These are phyloP conservation scores for carrot (Daucus carota) DNA, from an alignment of 129 eudicot genomes.

Conservation along the genomic window DNA sequence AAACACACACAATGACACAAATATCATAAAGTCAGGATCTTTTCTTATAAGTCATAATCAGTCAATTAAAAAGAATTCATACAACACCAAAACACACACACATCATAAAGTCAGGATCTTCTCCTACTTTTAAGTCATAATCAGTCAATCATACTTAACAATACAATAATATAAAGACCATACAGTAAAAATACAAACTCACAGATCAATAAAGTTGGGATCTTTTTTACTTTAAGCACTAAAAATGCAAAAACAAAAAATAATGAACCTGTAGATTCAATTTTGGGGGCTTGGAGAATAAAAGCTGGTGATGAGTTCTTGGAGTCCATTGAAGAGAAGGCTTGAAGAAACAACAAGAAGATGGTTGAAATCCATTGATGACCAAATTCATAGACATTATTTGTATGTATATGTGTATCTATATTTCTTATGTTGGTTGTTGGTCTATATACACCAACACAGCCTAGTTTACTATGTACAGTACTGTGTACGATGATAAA, in stretches of 20 bases:
- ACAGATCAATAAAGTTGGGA: too few relatives aligned
- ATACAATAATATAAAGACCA: too few relatives aligned
- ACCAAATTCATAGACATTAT: slow-evolving; percentile 40
- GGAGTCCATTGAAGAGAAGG: slow-evolving; percentile 18
- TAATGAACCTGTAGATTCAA: slow-evolving; percentile 31
- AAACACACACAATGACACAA: background rate
- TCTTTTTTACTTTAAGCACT: too few relatives aligned
- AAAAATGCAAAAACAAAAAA: background rate
- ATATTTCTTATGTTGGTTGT: too few relatives aligned
- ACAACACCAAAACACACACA: too few relatives aligned
- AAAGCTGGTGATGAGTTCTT: slow-evolving; percentile 19
- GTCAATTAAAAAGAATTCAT: too few relatives aligned
- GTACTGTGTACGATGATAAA: too few relatives aligned
- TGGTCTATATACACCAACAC: too few relatives aligned
- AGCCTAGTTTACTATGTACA: too few relatives aligned
- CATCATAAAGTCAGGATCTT: background rate
- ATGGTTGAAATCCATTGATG: slow-evolving; percentile 12
- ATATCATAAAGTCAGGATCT: background rate
- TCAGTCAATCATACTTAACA: too few relatives aligned
- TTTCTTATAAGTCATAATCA: background rate
- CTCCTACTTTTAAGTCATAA: background rate
- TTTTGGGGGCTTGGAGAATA: background rate
- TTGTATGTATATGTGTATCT: too few relatives aligned
- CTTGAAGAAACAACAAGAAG: slow-evolving; percentile 13
- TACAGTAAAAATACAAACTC: too few relatives aligned